phyloP scores from a whole-genome alignment of 1,284 basidiomycete species.

The Pseudozyma sp. region DNA sequence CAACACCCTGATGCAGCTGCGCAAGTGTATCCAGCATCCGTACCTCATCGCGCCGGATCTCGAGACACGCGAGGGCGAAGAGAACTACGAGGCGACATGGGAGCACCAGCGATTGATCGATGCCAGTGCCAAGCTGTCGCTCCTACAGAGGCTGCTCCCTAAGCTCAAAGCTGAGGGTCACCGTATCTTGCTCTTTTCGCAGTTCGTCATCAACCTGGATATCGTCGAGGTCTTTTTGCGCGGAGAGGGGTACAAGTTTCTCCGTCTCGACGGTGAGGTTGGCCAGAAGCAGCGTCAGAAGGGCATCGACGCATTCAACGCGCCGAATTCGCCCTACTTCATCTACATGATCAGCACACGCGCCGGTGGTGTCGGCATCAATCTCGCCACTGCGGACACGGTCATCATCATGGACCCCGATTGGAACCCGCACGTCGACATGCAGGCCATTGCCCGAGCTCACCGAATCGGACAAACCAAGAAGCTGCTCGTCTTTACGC shows the following conservation, averaged over 20 bases:
- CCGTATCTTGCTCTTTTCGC: conserved; percentile 64
- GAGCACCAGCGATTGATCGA: conserved; percentile 83
- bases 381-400: conserved; percentile 77
- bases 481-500: conserved; percentile 69
- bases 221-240: conserved; percentile 67
- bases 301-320: conserved; percentile 90
- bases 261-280: conserved; percentile 60
- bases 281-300: conserved; percentile 57
- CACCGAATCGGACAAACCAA: conserved; percentile 74
- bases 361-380: conserved; percentile 70
- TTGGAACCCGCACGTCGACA: conserved; percentile 89
- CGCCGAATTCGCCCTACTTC: conserved; percentile 77
- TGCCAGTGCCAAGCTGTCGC: conserved; percentile 79
- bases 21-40: conserved; percentile 64
- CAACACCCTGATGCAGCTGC: conserved; percentile 65
- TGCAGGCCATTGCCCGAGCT: conserved; percentile 86
- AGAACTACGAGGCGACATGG: conserved; percentile 74
- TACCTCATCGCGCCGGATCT: conserved; percentile 86
- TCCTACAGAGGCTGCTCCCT: conserved; percentile 65
- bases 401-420: conserved; percentile 93
- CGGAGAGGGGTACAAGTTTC: conserved; percentile 64
- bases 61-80: conserved; percentile 74
- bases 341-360: conserved; percentile 67
- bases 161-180: conserved; percentile 67
- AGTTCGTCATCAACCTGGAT: conserved; percentile 68